Conservation (phyloP, 164 flowering plant species). For the Brasenia schreberi region DNA sequence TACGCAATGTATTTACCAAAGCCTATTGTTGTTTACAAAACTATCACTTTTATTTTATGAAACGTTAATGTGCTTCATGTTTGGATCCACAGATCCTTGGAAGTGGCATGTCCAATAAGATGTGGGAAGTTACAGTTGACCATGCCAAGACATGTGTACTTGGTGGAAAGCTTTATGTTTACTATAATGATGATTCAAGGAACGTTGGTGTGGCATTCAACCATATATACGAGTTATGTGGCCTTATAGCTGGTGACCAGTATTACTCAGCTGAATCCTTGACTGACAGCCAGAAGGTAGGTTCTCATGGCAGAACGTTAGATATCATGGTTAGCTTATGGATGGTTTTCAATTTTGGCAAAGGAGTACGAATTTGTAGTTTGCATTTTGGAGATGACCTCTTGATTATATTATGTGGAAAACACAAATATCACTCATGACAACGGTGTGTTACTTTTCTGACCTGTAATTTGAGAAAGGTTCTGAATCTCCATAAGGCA, state of each 20-base stretch:
- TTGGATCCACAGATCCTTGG: constrained; percentile 62
- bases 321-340: not conserved
- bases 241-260: constrained; percentile 62
- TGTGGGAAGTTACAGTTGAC: constrained; percentile 94
- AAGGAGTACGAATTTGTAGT: too few relatives aligned
- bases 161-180: constrained; percentile 59
- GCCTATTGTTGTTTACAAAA: not conserved
- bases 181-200: constrained; percentile 53
- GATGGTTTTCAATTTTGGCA: too few relatives aligned
- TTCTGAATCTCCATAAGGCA: too few relatives aligned
- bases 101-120: constrained; percentile 98
- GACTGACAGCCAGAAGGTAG: constrained; percentile 79
- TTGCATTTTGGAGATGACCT: too few relatives aligned
- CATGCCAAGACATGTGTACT: constrained; percentile 94
- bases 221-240: constrained; percentile 73
- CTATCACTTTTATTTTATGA: not conserved
- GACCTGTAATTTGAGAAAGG: too few relatives aligned
- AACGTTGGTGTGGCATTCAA: constrained; percentile 76
- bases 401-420: too few relatives aligned
- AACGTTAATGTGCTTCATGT: not conserved
- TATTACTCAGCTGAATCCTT: constrained; percentile 60
- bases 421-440: too few relatives aligned
- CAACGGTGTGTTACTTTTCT: too few relatives aligned
- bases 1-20: constrained; percentile 53
- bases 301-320: not conserved